phyloP scores from a whole-genome alignment of 139 green algal species.

The Raphidocelis subcapitata region DNA sequence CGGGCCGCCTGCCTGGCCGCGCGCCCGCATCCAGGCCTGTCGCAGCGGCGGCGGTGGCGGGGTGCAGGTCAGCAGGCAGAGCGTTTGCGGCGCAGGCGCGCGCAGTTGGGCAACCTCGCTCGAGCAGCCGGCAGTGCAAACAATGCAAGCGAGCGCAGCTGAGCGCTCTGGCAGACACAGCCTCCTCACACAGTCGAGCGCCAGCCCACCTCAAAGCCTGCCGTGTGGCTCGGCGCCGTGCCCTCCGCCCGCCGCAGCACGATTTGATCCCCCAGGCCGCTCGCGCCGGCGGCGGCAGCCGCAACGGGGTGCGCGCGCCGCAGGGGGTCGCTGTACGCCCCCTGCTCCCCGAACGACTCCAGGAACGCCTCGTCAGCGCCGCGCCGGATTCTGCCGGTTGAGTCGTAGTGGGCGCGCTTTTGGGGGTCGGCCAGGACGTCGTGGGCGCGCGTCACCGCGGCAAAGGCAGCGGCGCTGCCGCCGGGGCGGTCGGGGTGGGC shows the following conservation, averaged over 20 bases:
- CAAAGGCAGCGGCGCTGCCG: slow-evolving; percentile 54
- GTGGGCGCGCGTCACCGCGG: slow-evolving; percentile 57
- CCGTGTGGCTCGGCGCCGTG: slow-evolving; percentile 56
- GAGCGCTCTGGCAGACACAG: neutral
- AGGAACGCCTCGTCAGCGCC: slow-evolving; percentile 81
- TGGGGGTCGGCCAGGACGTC: slow-evolving; percentile 60
- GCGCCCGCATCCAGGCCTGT: slow-evolving; percentile 79
- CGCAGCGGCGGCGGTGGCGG: neutral
- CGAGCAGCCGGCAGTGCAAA: no score
- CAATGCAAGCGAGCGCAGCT: neutral
- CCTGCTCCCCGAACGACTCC: slow-evolving; percentile 65
- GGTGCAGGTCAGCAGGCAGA: neutral
- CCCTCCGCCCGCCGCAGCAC: slow-evolving; percentile 44
- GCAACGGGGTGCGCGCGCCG: no score
- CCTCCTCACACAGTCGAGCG: neutral
- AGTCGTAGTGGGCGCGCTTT: slow-evolving; percentile 75
- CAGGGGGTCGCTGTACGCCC: no score
- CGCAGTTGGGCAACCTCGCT: neutral
- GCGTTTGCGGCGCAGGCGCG: no score
- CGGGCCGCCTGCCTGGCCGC: slow-evolving; percentile 39
- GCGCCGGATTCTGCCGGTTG: slow-evolving; percentile 64
- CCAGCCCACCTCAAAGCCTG: slow-evolving; percentile 68
- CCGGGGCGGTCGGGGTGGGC: slow-evolving; percentile 87
- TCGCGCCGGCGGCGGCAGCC: neutral
- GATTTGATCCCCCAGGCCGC: slow-evolving; percentile 70